A percentile compares a stretch with the other conserved stretches of the same genome.
Conservation (phyloP, 306 rosid species). For the Quercus wislizeni region DNA sequence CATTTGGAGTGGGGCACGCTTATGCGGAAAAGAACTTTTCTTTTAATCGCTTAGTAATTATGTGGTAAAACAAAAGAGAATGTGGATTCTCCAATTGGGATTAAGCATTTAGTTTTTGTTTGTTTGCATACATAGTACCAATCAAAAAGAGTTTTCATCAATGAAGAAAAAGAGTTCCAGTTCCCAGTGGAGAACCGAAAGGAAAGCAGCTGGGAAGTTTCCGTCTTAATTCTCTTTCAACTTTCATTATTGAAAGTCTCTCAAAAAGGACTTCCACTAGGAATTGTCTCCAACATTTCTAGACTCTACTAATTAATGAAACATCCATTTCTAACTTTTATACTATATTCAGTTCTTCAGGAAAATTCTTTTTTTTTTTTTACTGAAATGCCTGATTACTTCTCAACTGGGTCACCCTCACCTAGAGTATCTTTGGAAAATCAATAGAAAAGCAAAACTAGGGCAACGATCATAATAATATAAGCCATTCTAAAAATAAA, state of each 20-base stretch:
- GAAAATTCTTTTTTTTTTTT: too few species aligned
- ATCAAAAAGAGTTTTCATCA: too few species aligned
- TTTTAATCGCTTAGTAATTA: not conserved
- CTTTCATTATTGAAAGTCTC: not conserved
- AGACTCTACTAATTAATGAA: not conserved
- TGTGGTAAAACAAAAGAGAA: not conserved
- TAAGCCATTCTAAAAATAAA: not conserved
- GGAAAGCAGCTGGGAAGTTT: not conserved
- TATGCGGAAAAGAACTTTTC: not conserved
- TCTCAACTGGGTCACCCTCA: not conserved
- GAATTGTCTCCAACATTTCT: not conserved
- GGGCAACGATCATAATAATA: not conserved
- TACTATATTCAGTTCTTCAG: not conserved
- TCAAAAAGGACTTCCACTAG: slow-evolving; percentile 1
- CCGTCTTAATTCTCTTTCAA: not conserved
- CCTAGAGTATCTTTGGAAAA: not conserved
- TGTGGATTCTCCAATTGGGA: not conserved
- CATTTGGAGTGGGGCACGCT: not conserved
- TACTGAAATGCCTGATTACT: not conserved
- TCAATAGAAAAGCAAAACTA: not conserved
- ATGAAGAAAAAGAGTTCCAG: not conserved
- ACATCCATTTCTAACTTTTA: not conserved
- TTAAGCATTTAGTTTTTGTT: not conserved
- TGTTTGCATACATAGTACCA: not conserved
- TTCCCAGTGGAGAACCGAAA: not conserved